These are phyloP conservation scores for Bruguiera sexangula DNA, from an alignment of 345 rosid species.

Conservation along the genomic window DNA sequence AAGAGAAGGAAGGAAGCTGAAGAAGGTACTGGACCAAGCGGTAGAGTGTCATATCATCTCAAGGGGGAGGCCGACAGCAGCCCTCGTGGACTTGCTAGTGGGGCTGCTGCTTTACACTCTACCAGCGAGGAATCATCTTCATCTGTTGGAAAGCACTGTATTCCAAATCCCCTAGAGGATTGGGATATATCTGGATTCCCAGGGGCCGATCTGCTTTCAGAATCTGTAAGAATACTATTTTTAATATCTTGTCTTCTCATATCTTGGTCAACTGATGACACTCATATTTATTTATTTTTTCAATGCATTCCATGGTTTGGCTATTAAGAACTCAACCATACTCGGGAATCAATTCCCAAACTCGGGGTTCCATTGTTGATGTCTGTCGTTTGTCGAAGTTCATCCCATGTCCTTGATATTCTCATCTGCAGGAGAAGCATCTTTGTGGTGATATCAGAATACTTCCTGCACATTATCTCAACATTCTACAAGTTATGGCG, in stretches of 20 bases:
- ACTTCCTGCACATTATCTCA: conserved; percentile 81
- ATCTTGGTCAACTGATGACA: neutral
- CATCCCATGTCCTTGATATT: neutral
- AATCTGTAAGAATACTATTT: conserved; percentile 46
- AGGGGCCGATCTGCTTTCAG: conserved; percentile 72
- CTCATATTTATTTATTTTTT: neutral
- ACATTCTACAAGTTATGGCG: conserved; percentile 66
- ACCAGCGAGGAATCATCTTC: conserved; percentile 39
- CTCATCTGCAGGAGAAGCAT: conserved; percentile 55
- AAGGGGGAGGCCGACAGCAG: conserved; percentile 40
- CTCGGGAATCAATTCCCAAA: neutral
- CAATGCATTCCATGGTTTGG: neutral
- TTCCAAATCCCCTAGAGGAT: conserved; percentile 42
- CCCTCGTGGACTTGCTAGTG: conserved; percentile 41
- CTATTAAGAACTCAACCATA: too few species aligned
- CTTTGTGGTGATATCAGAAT: conserved; percentile 69
- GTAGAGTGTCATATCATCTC: conserved; percentile 37
- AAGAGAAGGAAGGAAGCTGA: conserved; percentile 72
- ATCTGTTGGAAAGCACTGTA: conserved; percentile 24
- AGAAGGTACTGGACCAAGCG: conserved; percentile 55
- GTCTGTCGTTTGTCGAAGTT: neutral
- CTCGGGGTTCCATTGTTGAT: neutral
- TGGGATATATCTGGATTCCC: conserved; percentile 75
- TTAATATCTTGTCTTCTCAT: neutral
- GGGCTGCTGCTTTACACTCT: conserved; percentile 37